A percentile compares a stretch with the other conserved stretches of the same genome.
Evolutionary conservation across 495 filamentous ascomycete genomes (phyloP).

Genomic region (Penicillium verhagenii): DNA sequence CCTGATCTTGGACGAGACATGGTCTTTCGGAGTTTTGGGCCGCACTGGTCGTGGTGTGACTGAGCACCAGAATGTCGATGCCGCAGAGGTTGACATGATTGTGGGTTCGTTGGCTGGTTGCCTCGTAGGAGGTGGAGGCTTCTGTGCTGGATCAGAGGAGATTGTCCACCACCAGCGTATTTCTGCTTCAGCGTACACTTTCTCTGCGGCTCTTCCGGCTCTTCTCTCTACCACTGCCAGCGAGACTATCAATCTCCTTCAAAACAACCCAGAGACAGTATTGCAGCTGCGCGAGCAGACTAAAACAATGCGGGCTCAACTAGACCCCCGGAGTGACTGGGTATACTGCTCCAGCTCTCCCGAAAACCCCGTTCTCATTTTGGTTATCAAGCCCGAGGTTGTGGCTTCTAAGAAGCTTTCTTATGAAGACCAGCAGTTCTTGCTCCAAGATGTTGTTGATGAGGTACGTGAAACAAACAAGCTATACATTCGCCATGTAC

Average conservation of each 20-base stretch:
- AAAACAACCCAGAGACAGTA: slow-evolving; percentile 78
- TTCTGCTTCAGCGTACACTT: slow-evolving; percentile 85
- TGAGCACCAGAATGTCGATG: slow-evolving; percentile 94
- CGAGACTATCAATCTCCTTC: slow-evolving; percentile 79
- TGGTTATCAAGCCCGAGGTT: slow-evolving; percentile 84
- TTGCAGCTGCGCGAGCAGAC: slow-evolving; percentile 76
- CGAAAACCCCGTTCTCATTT: slow-evolving; percentile 84
- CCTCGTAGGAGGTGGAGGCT: slow-evolving; percentile 88
- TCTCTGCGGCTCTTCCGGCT: slow-evolving; percentile 89
- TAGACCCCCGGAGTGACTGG: slow-evolving; percentile 94
- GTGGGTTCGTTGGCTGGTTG: slow-evolving; percentile 88
- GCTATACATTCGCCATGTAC: not conserved
- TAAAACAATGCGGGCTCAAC: slow-evolving; percentile 75
- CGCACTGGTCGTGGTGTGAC: slow-evolving; percentile 88
- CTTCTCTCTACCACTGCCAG: slow-evolving; percentile 92
- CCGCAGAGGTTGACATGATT: slow-evolving; percentile 89
- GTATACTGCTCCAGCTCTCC: slow-evolving; percentile 74
- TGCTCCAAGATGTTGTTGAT: slow-evolving; percentile 89
- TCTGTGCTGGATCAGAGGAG: slow-evolving; percentile 86
- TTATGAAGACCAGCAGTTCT: slow-evolving; percentile 73
- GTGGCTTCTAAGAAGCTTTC: slow-evolving; percentile 65
- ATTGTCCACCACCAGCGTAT: slow-evolving; percentile 96
- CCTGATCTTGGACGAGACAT: slow-evolving; percentile 93
- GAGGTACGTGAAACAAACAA: slow-evolving; percentile 61
- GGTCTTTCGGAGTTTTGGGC: slow-evolving; percentile 92